Base-by-base conservation (phyloP, 306 rosid species). In the Glycine tomentella region DNA sequence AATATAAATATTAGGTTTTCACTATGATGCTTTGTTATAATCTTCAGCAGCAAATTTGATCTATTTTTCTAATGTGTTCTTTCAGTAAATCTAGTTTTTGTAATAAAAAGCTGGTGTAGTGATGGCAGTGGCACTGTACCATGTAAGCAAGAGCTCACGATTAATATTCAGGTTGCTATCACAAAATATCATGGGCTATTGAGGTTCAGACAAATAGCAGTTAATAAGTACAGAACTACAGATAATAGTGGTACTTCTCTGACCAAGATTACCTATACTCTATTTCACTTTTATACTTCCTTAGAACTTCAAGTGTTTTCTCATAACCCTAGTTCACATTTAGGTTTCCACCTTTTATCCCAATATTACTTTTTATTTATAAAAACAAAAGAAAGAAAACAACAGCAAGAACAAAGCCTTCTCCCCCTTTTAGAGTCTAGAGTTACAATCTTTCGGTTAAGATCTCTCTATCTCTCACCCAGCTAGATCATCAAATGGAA, bases 11-110 rank as follows among this genome's bases (percentile, higher is more conserved):
- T 66, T 50, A 44, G 25, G 44, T 55, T 82, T 64, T 36, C n/a
- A 15, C 40, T 50, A 31, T 25, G 36, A 74, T 78, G 31, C 71
- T 65, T 17, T 58, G 50, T 80, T 48, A 25, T 68, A 34, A 40
- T 69, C 65, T 65, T 58, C 59, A 50, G 48, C 25, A 15, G 49
- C 51, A 61, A 79, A 80, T 49, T 59, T 36, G 25, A 58, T 67
- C 44, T 51, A 67, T 44, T 50, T 67, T 59, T 31, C n/a, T 68
- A 49, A 45, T 46, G 33, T 38, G 40, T 61, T 31, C 14, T n/a
- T 68, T 25, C 40, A 67, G 72, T 70, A 15, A 45, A 52, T 51
- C 38, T n/a, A 48, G 49, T 7, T 48, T 57, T 10, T 63, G 36
- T n/a, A 50, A 50, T 42, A 45, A 38, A 83, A 63, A 36, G 8